phyloP scores from a whole-genome alignment of 768 basidiomycete species.

The Basidioascus undulatus region DNA sequence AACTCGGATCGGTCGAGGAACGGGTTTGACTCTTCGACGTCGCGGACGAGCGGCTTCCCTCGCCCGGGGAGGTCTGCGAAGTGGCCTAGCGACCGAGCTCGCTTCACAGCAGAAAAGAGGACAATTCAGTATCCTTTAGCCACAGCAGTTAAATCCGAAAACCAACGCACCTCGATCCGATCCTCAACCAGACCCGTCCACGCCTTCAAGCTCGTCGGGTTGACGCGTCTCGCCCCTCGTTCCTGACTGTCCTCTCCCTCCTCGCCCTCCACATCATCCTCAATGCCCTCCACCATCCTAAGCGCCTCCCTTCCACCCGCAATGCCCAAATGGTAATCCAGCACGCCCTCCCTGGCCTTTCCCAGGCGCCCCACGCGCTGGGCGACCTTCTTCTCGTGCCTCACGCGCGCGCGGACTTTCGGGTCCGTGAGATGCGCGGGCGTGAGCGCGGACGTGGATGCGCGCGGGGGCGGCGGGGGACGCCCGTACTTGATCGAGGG shows the following conservation, averaged over 20 bases:
- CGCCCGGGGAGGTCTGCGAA: constrained; percentile 47
- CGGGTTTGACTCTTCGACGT: constrained; percentile 28
- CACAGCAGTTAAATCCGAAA: neutral
- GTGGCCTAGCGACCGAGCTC: constrained; percentile 40
- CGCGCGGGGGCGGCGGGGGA: constrained; percentile 18
- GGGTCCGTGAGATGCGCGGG: constrained; percentile 11
- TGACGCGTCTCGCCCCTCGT: too few relatives aligned
- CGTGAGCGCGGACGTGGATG: neutral
- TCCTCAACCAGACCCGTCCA: constrained; percentile 57
- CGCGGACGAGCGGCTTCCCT: constrained; percentile 26
- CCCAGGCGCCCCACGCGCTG: constrained; percentile 33
- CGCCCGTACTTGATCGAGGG: constrained; percentile 32
- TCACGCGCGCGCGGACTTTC: constrained; percentile 13
- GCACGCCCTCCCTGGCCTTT: constrained; percentile 40
- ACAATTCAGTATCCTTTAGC: neutral
- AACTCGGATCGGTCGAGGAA: constrained; percentile 54
- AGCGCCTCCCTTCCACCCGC: too few relatives aligned
- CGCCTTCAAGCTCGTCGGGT: constrained; percentile 42
- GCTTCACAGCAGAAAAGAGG: constrained; percentile 20
- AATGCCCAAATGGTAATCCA: too few relatives aligned
- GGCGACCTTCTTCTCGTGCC: constrained; percentile 28
- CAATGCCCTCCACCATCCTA: constrained; percentile 24
- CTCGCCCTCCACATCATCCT: constrained; percentile 11
- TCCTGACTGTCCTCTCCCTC: too few relatives aligned
- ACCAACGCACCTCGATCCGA: constrained; percentile 36